phyloP scores from a whole-genome alignment of 2,329 filamentous ascomycete genomes.

The Monilinia fructigena region DNA sequence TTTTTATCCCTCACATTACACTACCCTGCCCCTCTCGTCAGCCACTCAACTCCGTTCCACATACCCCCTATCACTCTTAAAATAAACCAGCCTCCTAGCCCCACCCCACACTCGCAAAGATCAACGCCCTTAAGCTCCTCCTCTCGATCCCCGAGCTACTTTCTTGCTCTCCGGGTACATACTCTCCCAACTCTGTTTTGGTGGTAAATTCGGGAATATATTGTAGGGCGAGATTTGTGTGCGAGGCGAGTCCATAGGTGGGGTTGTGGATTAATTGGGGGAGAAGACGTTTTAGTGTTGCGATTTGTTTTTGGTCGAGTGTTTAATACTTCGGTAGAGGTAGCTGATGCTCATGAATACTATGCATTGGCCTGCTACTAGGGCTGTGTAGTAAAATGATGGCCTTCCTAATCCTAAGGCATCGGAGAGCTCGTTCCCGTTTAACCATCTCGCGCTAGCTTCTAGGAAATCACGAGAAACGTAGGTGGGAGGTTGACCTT shows the following conservation, averaged over 20 bases:
- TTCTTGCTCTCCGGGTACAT: constrained; percentile 35
- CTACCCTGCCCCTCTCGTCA: background rate
- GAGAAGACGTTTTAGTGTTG: constrained; percentile 25
- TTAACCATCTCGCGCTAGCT: constrained; percentile 68
- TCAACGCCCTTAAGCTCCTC: constrained; percentile 48
- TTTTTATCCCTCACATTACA: too few species aligned
- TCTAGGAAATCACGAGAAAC: constrained; percentile 65
- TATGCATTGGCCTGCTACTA: constrained; percentile 36
- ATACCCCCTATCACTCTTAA: background rate
- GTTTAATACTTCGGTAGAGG: constrained; percentile 49
- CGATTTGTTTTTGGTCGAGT: constrained; percentile 51
- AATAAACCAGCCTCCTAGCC: constrained; percentile 18
- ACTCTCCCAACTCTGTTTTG: constrained; percentile 41
- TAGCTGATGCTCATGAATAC: constrained; percentile 41
- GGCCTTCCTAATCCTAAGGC: constrained; percentile 46
- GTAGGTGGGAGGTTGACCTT: constrained; percentile 63
- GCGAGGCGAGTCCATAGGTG: constrained; percentile 55
- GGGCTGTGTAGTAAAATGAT: constrained; percentile 32
- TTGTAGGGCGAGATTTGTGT: constrained; percentile 68
- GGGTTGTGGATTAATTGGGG: constrained; percentile 1
- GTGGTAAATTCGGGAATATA: constrained; percentile 58
- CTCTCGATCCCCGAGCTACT: constrained; percentile 44
- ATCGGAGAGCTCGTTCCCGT: constrained; percentile 62
- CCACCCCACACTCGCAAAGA: constrained; percentile 39
- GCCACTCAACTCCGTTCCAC: background rate